Base-by-base conservation (phyloP, 108 stramenopile species). In the Nannochloropsis granulata region DNA sequence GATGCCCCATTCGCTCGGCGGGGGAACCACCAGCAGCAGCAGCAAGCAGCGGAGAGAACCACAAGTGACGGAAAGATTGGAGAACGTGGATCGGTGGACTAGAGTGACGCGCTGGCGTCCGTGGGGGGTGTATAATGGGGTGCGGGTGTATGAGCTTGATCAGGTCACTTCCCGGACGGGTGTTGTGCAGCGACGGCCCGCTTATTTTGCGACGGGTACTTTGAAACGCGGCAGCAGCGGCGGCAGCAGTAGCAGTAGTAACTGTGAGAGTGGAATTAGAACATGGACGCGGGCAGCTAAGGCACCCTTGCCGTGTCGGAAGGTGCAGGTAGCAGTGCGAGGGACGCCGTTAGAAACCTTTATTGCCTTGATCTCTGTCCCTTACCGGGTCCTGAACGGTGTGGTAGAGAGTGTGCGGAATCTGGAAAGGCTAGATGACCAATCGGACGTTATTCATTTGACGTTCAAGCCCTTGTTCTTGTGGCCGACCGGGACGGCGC, bases 401-500 rank as follows among this genome's bases (percentile, higher is more conserved):
- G 86, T 84, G 0, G 80, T 87, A n/a, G 86, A 82, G 78, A 82
- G 82, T 25, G 78, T 94, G 82, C 91, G 93, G 13, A 86, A 95
- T 23, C 83, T 97, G 44, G 93, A 95, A 84, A 89, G 90, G 7
- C 92, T 95, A n/a, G 94, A 97, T 83, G 94, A 95, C 85, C 93
- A 95, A 85, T 92, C 90, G 43, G 96, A 97, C 82, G 93, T 95
- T 16, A 91, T 97, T 79, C 94, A 95, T 85, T 23, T 96, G 78
- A 89, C 94, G 81, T 93, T 93, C 84, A 91, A 92, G 7, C 94
- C 94, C 26, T 85, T 95, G 8, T 95, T 93, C 87, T 86, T 96
- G 8, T 93, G 93, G 83, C 93, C 95, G 44, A 92, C 94, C 21
- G 95, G 95, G 95, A 94, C 96, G 13, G 88, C 91, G 81, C 93